phyloP scores from a whole-genome alignment of 2,329 filamentous ascomycete genomes.

The Claviceps lovelessii region DNA sequence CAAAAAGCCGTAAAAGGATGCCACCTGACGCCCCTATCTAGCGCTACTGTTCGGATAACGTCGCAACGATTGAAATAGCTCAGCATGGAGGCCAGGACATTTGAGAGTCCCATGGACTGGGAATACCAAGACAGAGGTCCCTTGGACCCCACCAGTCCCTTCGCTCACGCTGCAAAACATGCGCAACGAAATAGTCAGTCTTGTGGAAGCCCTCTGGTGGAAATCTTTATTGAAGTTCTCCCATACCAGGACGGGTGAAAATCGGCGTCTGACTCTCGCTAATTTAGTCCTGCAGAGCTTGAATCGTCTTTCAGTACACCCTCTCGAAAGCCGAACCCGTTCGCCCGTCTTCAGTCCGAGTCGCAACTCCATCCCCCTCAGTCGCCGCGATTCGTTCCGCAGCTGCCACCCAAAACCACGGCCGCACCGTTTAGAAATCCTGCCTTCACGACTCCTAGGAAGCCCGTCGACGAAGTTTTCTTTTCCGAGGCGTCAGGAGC shows the following conservation, averaged over 20 bases:
- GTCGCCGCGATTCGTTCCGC: constrained; percentile 32
- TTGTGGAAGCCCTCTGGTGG: not conserved
- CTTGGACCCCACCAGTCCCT: constrained; percentile 47
- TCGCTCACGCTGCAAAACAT: constrained; percentile 36
- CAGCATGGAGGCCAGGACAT: constrained; percentile 39
- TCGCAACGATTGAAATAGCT: not conserved
- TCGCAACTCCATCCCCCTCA: constrained; percentile 24
- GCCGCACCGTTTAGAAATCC: constrained; percentile 47
- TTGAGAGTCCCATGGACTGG: constrained; percentile 52
- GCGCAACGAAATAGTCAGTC: constrained; percentile 28
- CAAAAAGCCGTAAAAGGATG: constrained; percentile 1
- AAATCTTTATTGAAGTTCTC: not conserved
- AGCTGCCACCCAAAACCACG: constrained; percentile 25
- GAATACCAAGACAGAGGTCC: constrained; percentile 46
- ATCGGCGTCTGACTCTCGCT: constrained; percentile 7
- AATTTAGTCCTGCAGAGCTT: constrained; percentile 18
- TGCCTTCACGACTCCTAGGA: constrained; percentile 49
- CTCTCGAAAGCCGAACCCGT: constrained; percentile 19
- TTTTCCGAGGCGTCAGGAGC: constrained; percentile 42
- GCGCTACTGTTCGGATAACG: not conserved
- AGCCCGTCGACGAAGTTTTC: constrained; percentile 36
- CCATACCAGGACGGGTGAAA: too few species aligned
- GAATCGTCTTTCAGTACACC: constrained; percentile 23
- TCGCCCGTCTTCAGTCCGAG: constrained; percentile 24
- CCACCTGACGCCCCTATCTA: not conserved